Base-by-base conservation (phyloP, 1,139 yeast species). In the Nakaseomyces delphensis region DNA sequence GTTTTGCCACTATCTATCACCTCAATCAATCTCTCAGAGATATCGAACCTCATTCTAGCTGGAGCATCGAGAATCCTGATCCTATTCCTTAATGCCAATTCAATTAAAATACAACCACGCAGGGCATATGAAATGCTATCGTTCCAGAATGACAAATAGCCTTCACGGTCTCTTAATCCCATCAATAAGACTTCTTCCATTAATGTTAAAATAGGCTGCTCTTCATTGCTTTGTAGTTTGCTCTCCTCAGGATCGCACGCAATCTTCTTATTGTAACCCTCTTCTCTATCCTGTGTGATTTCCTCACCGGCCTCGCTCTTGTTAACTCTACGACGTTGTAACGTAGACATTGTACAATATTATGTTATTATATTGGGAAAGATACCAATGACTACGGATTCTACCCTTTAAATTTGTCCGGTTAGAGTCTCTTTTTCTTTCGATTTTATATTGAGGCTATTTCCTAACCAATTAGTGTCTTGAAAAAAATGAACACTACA, bases 131-230 rank as follows among this genome's bases (percentile, higher is more conserved):
- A 86, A 45, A 91, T 89, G 63, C 86, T 89, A 64, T 91, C 99
- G 63, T 91, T 93, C 98, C 98, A 91, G 65, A 91, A 91, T 18
- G 96, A 86, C 45, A 91, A 71, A 63, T 89, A 87, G 5, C 98
- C 98, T 64, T 91, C 97, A 56, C 83, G 83, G 63, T 91, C 98
- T 60, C 91, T 89, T 51, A 91, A 72, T 2, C 98, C 99, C 68
- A 91, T 76, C 50, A 91, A 71, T 48, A 91, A 68, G 8, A 91
- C 96, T 63, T 91, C 98, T 64, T 91, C 99, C 96, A 91, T 87
- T 53, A 91, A 67, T 1, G 98, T 93, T 54, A 91, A 71, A 41
- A 77, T 69, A 1, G 98, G 97, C 16, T 68, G 61, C 42, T 67
- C 68, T 45, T 66, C 62, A 39, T 55, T 51, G 30, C 64, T 65